Evolutionary conservation across 2,329 filamentous ascomycete species (phyloP).

Genomic region (Torrubiella hemipterigena): DNA sequence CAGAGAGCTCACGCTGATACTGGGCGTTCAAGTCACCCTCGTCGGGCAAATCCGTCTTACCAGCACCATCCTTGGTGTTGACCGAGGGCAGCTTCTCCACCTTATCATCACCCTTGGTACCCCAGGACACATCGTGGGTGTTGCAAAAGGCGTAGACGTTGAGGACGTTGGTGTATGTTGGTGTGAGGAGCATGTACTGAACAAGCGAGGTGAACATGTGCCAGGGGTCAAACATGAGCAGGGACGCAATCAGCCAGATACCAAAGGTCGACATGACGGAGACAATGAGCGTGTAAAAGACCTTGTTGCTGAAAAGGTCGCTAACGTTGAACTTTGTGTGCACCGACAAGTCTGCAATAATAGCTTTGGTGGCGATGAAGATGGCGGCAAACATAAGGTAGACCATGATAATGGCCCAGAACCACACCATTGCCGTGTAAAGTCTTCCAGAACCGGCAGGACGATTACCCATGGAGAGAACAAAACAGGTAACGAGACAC

Average conservation of each 20-base stretch:
- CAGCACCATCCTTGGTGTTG: conserved; percentile 74
- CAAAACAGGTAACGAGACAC: conserved; percentile 87
- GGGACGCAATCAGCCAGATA: conserved; percentile 80
- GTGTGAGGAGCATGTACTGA: conserved; percentile 90
- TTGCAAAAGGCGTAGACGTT: conserved; percentile 99
- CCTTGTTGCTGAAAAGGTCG: conserved; percentile 70
- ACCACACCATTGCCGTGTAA: conserved; percentile 96
- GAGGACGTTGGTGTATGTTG: conserved; percentile 95
- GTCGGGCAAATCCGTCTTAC: conserved; percentile 91
- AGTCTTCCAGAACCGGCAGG: conserved; percentile 87
- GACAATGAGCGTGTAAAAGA: conserved; percentile 90
- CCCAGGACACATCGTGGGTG: conserved; percentile 95
- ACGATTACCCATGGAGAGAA: conserved; percentile 85
- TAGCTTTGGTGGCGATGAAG: conserved; percentile 82
- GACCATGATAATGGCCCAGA: conserved; percentile 93
- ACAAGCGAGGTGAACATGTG: conserved; percentile 96
- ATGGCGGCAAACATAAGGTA: conserved; percentile 92
- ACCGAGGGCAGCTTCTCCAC: conserved; percentile 81
- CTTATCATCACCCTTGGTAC: conserved; percentile 96
- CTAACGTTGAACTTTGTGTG: conserved; percentile 53
- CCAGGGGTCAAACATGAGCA: conserved; percentile 97
- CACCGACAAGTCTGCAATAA: conserved; percentile 56
- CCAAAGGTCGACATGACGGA: conserved; percentile 87
- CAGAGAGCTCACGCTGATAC: conserved; percentile 72
- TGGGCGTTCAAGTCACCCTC: conserved; percentile 91